Evolutionary conservation across 352 stramenopile genomes (phyloP).

Genomic region (Globisporangium lucens): DNA sequence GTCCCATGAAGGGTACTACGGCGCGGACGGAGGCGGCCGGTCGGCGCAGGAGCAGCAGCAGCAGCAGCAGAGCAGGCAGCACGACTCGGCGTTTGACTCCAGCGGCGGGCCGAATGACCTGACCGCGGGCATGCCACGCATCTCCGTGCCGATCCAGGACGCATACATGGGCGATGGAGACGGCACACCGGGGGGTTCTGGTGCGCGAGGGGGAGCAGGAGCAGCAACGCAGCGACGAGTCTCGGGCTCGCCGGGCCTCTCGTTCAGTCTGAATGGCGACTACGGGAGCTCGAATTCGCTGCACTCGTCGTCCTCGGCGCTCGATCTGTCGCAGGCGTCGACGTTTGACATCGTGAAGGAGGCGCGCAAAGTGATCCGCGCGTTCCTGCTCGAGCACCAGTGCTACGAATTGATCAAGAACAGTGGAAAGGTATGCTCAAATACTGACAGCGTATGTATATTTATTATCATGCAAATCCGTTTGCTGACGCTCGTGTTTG

Average conservation of each 20-base stretch:
- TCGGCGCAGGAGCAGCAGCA: slow-evolving; percentile 12
- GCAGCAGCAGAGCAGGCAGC: slow-evolving; percentile 8
- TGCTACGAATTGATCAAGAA: slow-evolving; percentile 97
- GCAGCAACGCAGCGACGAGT: neutral
- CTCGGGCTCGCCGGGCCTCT: slow-evolving; percentile 13
- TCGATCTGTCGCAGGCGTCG: slow-evolving; percentile 44
- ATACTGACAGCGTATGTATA: neutral
- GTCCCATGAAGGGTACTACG: slow-evolving; percentile 62
- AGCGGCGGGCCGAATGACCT: neutral
- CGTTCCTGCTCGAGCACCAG: slow-evolving; percentile 86
- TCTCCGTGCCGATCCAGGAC: slow-evolving; percentile 31
- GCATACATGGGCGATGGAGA: slow-evolving; percentile 33
- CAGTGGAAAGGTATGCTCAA: slow-evolving; percentile 82
- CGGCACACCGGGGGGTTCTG: neutral
- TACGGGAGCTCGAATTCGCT: slow-evolving; percentile 21
- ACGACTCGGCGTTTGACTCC: slow-evolving; percentile 6
- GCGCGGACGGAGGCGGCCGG: slow-evolving; percentile 34
- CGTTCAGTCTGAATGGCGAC: slow-evolving; percentile 33
- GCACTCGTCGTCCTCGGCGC: slow-evolving; percentile 27
- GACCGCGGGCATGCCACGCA: slow-evolving; percentile 20
- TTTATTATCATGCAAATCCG: neutral
- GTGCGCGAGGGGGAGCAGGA: slow-evolving; percentile 8
- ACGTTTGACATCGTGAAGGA: slow-evolving; percentile 73
- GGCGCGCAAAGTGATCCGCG: slow-evolving; percentile 75
- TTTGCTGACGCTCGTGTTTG: neutral